phyloP scores from a whole-genome alignment of 1,139 yeast genomes.

The Oligophagozyma castellii region DNA sequence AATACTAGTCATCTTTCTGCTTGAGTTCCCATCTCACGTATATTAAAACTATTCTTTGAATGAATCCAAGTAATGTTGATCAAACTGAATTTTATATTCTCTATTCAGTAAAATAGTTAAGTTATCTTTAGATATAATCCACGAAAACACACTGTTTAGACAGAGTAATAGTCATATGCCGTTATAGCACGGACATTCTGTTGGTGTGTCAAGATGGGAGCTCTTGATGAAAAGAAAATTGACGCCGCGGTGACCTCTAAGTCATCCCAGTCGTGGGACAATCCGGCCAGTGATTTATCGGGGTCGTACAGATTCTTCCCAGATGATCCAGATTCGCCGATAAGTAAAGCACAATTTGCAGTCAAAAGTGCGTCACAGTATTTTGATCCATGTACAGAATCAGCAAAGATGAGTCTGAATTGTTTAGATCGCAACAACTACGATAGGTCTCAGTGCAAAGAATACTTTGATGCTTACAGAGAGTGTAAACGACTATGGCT shows the following conservation, averaged over 20 bases:
- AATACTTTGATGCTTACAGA: slow-evolving; percentile 81
- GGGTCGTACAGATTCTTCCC: slow-evolving; percentile 51
- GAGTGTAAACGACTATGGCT: slow-evolving; percentile 83
- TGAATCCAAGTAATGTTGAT: not conserved
- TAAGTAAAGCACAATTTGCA: slow-evolving; percentile 25
- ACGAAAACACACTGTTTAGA: too few species aligned
- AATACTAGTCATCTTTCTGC: not conserved
- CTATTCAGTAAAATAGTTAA: too few species aligned
- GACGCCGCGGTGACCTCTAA: too few species aligned
- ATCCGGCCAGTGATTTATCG: slow-evolving; percentile 13
- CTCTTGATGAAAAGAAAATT: too few species aligned
- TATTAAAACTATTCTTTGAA: too few species aligned
- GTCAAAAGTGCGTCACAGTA: slow-evolving; percentile 66
- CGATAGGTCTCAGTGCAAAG: slow-evolving; percentile 64
- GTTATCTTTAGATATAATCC: too few species aligned
- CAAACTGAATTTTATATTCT: slow-evolving; percentile 1
- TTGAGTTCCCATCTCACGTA: too few species aligned
- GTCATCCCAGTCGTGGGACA: not conserved
- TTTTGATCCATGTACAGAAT: slow-evolving; percentile 88
- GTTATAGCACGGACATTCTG: too few species aligned
- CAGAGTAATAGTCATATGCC: too few species aligned
- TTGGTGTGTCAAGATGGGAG: slow-evolving; percentile 2
- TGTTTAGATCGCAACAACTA: slow-evolving; percentile 69
- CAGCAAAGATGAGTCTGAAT: slow-evolving; percentile 71
- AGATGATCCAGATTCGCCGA: slow-evolving; percentile 38